Evolutionary conservation across 2,329 filamentous ascomycete genomes (phyloP), one percentile per base, ranked within the genome.

Genomic region (Ceratocystis albifundus): DNA sequence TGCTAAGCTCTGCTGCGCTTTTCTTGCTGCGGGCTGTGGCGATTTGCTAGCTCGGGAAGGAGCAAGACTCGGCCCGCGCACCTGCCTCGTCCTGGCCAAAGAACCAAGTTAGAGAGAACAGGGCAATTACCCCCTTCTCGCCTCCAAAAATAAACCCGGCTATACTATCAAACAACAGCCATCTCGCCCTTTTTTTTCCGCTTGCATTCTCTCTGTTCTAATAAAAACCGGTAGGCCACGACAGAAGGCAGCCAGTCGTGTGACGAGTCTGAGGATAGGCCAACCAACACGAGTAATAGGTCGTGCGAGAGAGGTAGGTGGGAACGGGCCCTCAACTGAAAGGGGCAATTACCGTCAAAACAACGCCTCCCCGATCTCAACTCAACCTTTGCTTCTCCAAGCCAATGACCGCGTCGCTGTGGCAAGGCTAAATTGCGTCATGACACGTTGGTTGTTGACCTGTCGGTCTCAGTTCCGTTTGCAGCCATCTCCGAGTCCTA

Each of bases 21-120:
- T 20, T 22, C n/a, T 20, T 53, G 48, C 48, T 53, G 48, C 7
- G n/a, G 25, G 17, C 53, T 57, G 53, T 57, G 53, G 53, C 53
- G 53, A 57, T n/a, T 57, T 57, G 10, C 12, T 57, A 1, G 53
- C 22, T 32, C 22, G 53, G 53, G 53, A 57, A 57, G 53, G 53
- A 57, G 30, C 28, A n/a, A 57, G 53, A 57, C 53, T 57, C 53
- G 53, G 53, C 25, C 53, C 53, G 53, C 53, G 53, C 53, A 57
- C 53, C 28, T 57, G 53, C 53, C 53, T 57, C 53, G 22, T 15
- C 53, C 20, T 57, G 53, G 32, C 8, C 53, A 57, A 32, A 57
- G 53, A 32, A 7, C 53, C 25, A 20, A 17, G 8, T 4, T 3
- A 57, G 22, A 20, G 22, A 20, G 53, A 57, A 57, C 53, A 57